A percentile compares a stretch with the other conserved stretches of the same genome.
These are phyloP conservation scores for Rugosomyces carneus DNA, from an alignment of 1,284 basidiomycete genomes.

Conservation along the genomic window DNA sequence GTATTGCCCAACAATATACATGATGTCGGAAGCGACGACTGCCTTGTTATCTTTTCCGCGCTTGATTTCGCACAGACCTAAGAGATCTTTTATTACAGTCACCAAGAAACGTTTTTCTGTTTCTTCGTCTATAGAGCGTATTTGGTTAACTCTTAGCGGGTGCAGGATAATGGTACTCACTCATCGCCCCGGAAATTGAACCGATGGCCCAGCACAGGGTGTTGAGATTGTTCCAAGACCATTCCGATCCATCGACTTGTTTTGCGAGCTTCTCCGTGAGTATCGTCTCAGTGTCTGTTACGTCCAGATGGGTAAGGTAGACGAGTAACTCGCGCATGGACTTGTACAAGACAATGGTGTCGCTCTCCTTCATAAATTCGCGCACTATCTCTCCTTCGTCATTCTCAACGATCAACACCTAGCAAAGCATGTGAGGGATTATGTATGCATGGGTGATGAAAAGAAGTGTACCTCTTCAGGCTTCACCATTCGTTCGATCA, in stretches of 20 bases:
- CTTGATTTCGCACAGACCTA: slow-evolving; percentile 97
- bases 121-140: slow-evolving; percentile 72
- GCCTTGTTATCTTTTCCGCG: slow-evolving; percentile 99
- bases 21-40: slow-evolving; percentile 98
- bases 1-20: slow-evolving; percentile 99
- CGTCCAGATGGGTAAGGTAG: slow-evolving; percentile 97
- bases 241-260: slow-evolving; percentile 96
- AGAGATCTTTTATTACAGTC: slow-evolving; percentile 97
- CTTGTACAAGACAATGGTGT: slow-evolving; percentile 99
- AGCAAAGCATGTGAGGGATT: slow-evolving; percentile 10
- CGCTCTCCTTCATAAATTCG: slow-evolving; percentile 99
- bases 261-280: slow-evolving; percentile 95
- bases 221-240: slow-evolving; percentile 99
- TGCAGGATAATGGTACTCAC: slow-evolving; percentile 41
- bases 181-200: slow-evolving; percentile 99
- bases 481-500: slow-evolving; percentile 99
- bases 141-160: not conserved
- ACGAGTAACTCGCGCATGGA: slow-evolving; percentile 97
- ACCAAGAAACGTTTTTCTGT: slow-evolving; percentile 99
- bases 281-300: slow-evolving; percentile 93
- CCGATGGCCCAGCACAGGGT: slow-evolving; percentile 99
- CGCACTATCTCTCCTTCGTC: slow-evolving; percentile 99
- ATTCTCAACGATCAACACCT: slow-evolving; percentile 98
- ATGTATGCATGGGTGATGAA: slow-evolving; percentile 1
- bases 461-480: slow-evolving; percentile 79